Percentiles rank a stretch among this genome's conserved stretches.
Conservation (phyloP, 2,329 filamentous ascomycete species). For the Cladosporium cucumerinum region DNA sequence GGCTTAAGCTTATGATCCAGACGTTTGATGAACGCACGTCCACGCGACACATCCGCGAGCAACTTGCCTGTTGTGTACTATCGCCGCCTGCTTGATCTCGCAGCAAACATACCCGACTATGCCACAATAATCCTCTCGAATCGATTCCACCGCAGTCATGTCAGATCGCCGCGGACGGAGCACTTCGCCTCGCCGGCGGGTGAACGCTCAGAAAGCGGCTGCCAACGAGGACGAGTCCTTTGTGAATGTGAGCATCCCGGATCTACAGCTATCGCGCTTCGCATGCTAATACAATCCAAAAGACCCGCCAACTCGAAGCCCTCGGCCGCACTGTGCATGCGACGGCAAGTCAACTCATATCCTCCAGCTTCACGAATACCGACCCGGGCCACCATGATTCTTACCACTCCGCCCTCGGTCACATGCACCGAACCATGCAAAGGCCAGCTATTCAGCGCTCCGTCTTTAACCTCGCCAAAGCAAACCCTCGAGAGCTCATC, state of each 20-base stretch:
- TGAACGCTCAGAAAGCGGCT: constrained; percentile 1
- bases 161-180: constrained; percentile 29
- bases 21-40: neutral
- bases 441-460: constrained; percentile 80
- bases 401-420: constrained; percentile 83
- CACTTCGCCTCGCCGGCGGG: constrained; percentile 26
- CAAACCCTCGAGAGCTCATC: constrained; percentile 89
- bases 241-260: constrained; percentile 4
- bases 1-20: constrained; percentile 3
- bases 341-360: constrained; percentile 84
- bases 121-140: neutral
- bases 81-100: neutral
- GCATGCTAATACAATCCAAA: constrained; percentile 6
- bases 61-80: neutral
- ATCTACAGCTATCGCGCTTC: neutral
- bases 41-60: constrained; percentile 8
- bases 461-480: constrained; percentile 86
- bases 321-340: constrained; percentile 94
- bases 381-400: constrained; percentile 45
- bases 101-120: neutral
- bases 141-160: constrained; percentile 19
- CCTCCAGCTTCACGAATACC: constrained; percentile 39
- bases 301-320: constrained; percentile 86
- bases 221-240: constrained; percentile 16
- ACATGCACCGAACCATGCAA: constrained; percentile 84